Base-by-base conservation (phyloP, 495 filamentous ascomycete genomes). In the Clavariopsis aquatica region DNA sequence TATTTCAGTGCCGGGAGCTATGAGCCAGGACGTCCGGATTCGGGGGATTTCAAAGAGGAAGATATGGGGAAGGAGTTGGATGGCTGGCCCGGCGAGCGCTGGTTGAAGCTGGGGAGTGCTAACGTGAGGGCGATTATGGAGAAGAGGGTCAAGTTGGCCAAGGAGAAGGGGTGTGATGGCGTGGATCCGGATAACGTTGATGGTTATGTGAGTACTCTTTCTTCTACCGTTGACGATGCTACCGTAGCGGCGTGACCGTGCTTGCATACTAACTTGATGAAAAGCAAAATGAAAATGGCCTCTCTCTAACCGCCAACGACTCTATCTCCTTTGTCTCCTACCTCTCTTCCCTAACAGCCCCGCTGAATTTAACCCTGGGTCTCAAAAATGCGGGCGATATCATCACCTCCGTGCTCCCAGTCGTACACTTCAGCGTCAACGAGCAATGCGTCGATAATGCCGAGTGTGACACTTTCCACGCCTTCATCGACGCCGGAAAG, bases 161-260 rank as follows among this genome's bases (percentile, higher is more conserved):
- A 63, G 12, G 51, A 73, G 8, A 88, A 88, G 71, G 84, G 85
- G 29, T 91, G 88, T 64, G 87, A 89, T 65, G 88, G 82, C 1
- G 83, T 91, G 3, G 87, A 91, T 69, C 85, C 87, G 0, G 88
- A 91, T 64, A 91, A 91, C 66, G 79, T 89, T 13, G 88, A 90
- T 64, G 88, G 79, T 1, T 89, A 88, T 65, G 77, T 73, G 56
- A 59, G 65, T 61, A 9, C 55, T 31, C 38, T 36, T 38, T 41
- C 34, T 49, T 8, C 29, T 26, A n/a, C 45, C 58, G 24, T n/a
- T n/a, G n/a, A n/a, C n/a, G n/a, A n/a, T n/a, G n/a, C n/a, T n/a
- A n/a, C n/a, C n/a, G n/a, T n/a, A n/a, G n/a, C n/a, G n/a, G n/a
- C n/a, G n/a, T n/a, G n/a, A n/a, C n/a, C n/a, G n/a, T n/a, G n/a